Conservation (phyloP, 2,329 filamentous ascomycete genomes). For the Talaromyces islandicus region DNA sequence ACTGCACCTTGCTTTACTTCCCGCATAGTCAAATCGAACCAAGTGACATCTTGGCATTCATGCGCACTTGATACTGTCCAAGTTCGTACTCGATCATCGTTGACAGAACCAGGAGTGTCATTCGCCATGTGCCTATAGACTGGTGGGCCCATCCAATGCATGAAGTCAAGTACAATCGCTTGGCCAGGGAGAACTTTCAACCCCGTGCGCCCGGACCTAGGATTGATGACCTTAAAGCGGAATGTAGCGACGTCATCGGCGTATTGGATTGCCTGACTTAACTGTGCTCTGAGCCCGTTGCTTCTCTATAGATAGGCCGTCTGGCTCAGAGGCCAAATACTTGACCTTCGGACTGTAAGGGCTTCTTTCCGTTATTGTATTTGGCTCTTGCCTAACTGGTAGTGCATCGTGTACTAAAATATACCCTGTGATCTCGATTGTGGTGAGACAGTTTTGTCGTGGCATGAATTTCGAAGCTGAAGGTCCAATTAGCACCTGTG, state of each 20-base stretch:
- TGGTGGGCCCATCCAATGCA: conserved; percentile 18
- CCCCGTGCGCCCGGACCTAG: neutral
- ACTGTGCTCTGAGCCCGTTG: neutral
- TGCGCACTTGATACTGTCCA: conserved; percentile 19
- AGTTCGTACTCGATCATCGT: conserved; percentile 18
- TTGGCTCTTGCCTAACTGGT: conserved; percentile 15
- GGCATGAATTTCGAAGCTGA: conserved; percentile 7
- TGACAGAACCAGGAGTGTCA: conserved; percentile 10
- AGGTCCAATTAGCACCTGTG: conserved; percentile 8
- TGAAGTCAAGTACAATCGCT: conserved; percentile 17
- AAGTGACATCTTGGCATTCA: conserved; percentile 6
- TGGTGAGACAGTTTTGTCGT: conserved; percentile 12
- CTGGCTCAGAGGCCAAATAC: conserved; percentile 13
- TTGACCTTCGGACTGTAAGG: conserved; percentile 18
- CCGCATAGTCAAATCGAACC: conserved; percentile 18
- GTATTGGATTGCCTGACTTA: neutral
- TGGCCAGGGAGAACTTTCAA: conserved; percentile 15
- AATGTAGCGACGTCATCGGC: neutral
- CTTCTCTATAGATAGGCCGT: neutral
- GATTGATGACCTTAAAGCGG: neutral
- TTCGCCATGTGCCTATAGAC: conserved; percentile 17
- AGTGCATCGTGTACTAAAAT: conserved; percentile 14
- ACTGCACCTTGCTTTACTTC: conserved; percentile 14
- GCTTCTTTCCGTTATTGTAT: conserved; percentile 15
- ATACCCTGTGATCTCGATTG: conserved; percentile 13